phyloP scores from a whole-genome alignment of 31 red algal species.

The Porphyra umbilicalis region DNA sequence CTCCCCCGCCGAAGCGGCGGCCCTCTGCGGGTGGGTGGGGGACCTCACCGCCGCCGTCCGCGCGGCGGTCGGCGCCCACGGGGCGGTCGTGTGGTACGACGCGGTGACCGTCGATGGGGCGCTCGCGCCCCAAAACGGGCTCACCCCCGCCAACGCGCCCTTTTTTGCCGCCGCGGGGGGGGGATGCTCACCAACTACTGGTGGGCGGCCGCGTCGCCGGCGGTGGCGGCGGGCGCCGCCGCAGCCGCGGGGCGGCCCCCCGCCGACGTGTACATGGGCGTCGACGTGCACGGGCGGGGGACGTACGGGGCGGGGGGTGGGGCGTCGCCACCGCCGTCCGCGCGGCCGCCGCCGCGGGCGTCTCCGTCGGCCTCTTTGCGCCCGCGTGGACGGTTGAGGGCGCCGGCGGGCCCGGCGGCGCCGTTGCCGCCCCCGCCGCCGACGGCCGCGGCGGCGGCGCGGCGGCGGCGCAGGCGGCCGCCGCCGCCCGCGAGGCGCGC shows the following conservation, averaged over 20 bases:
- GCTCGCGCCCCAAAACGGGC: constrained; percentile 61
- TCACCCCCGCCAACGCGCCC: constrained; percentile 63
- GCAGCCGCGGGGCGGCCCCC: constrained; percentile 13
- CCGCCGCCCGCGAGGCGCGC: constrained; percentile 33
- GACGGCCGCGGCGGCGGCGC: constrained; percentile 5
- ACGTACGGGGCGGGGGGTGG: constrained; percentile 82
- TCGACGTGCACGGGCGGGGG: constrained; percentile 79
- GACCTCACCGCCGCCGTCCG: constrained; percentile 43
- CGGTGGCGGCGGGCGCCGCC: constrained; percentile 36
- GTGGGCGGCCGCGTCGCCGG: constrained; percentile 50
- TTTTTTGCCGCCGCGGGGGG: constrained; percentile 64
- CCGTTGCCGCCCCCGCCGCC: constrained; percentile 10
- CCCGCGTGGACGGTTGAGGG: constrained; percentile 80
- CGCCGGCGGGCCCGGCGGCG: background rate
- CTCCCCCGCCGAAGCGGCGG: constrained; percentile 13
- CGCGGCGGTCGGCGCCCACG: constrained; percentile 50
- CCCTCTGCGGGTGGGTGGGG: constrained; percentile 46
- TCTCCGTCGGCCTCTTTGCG: constrained; percentile 77
- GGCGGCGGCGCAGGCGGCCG: background rate
- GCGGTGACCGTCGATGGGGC: constrained; percentile 56
- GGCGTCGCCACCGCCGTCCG: constrained; percentile 62
- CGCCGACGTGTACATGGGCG: constrained; percentile 69
- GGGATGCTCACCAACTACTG: constrained; percentile 71
- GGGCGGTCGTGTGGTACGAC: constrained; percentile 91
- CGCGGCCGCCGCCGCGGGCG: constrained; percentile 49